Base-by-base conservation (phyloP, 2,329 filamentous ascomycete genomes). In the Penicillium freii region DNA sequence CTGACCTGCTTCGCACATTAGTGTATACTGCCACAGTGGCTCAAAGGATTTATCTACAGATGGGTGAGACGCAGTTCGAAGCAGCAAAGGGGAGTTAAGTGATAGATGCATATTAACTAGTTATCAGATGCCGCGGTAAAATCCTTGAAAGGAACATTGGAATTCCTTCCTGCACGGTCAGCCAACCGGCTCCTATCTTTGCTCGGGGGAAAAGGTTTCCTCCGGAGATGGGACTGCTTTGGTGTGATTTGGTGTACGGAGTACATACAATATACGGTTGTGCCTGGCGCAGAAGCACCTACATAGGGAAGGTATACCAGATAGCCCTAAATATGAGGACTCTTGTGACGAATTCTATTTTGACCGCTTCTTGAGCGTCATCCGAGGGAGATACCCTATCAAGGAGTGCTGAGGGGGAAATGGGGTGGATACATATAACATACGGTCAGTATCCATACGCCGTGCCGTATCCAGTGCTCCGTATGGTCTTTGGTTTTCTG, bases 51-150 rank as follows among this genome's bases (percentile, higher is more conserved):
- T 27, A n/a, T 47, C 33, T 48, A 19, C 34, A 54, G 40, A 13
- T 19, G 23, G 8, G 13, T 31, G 21, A 13, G 15, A 21, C 11
- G 62, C 29, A 52, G 60, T 27, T 31, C 66, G n/a, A 67, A 66
- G 49, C 45, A 2, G 62, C 46, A 4, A 19, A 9, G 29, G 25
- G 11, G 23, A 31, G 7, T 19, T 15, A 33, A 23, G 10, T 31
- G 31, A 25, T 34, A 17, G n/a, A 21, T 46, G 27, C 29, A 25
- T 36, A 23, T 4, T n/a, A 23, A 23, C 23, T 23, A n/a, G n/a
- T n/a, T n/a, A 15, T 23, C 31, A 36, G 19, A 34, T 4, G 33
- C 7, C 15, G n/a, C n/a, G 34, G 9, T 7, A 19, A 31, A 40
- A 39, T 6, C 13, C 31, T 5, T 13, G 11, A 4, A 31, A 17